A percentile compares a stretch with the other conserved stretches of the same genome.
These are phyloP conservation scores for Trametes cingulata DNA, from an alignment of 768 basidiomycete genomes.

Conservation along the genomic window DNA sequence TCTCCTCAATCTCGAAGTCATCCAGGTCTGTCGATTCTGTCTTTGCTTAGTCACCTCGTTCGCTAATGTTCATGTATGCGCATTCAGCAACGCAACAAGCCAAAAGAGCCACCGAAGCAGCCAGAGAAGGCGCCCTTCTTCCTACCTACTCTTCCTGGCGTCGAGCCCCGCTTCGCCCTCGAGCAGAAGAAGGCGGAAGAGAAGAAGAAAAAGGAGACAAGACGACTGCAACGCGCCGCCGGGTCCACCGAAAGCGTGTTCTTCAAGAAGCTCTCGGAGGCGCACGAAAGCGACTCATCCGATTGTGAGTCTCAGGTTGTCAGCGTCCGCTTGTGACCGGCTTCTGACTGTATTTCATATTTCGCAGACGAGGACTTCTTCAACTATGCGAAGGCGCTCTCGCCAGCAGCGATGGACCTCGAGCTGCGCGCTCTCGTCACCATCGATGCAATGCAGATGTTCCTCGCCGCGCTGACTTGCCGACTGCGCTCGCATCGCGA, in stretches of 20 bases:
- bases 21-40: slow-evolving; percentile 57
- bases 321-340: too few species aligned
- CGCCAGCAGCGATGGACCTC: slow-evolving; percentile 88
- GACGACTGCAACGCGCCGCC: slow-evolving; percentile 53
- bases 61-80: background rate
- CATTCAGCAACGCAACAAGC: slow-evolving; percentile 88
- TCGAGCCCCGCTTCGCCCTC: slow-evolving; percentile 79
- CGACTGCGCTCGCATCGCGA: slow-evolving; percentile 81
- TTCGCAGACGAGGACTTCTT: slow-evolving; percentile 80
- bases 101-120: slow-evolving; percentile 92
- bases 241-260: slow-evolving; percentile 68
- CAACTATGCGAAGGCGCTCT: slow-evolving; percentile 77
- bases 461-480: slow-evolving; percentile 71
- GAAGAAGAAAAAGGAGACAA: slow-evolving; percentile 45
- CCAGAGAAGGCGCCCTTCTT: slow-evolving; percentile 98
- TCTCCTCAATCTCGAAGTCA: slow-evolving; percentile 92
- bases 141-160: slow-evolving; percentile 87
- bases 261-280: slow-evolving; percentile 60
- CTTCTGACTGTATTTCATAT: too few species aligned
- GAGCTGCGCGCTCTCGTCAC: slow-evolving; percentile 81
- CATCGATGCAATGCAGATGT: slow-evolving; percentile 60
- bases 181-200: slow-evolving; percentile 41
- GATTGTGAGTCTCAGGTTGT: slow-evolving; percentile 67
- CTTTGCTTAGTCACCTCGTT: too few species aligned
- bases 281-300: slow-evolving; percentile 46